These are phyloP conservation scores for Crithidia bombi DNA, from an alignment of 208 protist genomes.

Conservation along the genomic window DNA sequence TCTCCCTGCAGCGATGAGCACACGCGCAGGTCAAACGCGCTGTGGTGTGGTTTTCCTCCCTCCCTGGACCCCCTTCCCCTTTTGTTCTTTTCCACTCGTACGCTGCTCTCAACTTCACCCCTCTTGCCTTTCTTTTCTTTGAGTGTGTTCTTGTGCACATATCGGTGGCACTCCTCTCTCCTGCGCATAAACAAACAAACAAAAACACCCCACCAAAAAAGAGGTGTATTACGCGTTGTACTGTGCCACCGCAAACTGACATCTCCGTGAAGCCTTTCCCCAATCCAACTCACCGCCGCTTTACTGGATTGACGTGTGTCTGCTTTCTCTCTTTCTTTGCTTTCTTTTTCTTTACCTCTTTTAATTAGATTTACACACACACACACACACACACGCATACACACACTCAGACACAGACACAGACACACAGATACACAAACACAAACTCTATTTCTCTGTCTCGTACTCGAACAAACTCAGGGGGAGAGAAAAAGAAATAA, in stretches of 20 bases:
- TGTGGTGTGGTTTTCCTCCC: not conserved
- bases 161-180: slow-evolving; percentile 6
- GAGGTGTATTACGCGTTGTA: not conserved
- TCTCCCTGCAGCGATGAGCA: too few relatives aligned
- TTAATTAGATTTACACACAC: not conserved
- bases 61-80: not conserved
- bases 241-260: not conserved
- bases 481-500: too few relatives aligned
- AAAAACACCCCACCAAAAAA: not conserved
- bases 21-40: too few relatives aligned
- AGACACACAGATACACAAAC: not conserved
- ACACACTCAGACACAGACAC: not conserved
- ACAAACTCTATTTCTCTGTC: too few relatives aligned
- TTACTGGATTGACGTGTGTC: too few relatives aligned
- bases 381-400: not conserved
- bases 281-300: not conserved
- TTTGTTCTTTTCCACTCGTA: slow-evolving; percentile 8
- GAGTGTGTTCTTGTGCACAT: slow-evolving; percentile 21
- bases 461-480: too few relatives aligned
- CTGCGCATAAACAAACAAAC: not conserved
- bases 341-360: not conserved
- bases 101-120: too few relatives aligned
- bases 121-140: slow-evolving; percentile 25
- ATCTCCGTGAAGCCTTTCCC: not conserved
- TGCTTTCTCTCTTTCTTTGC: not conserved